Evolutionary conservation across 805 yeast genomes (phyloP), one percentile per base, ranked within the genome.

Genomic region (Yarrowia porcina): DNA sequence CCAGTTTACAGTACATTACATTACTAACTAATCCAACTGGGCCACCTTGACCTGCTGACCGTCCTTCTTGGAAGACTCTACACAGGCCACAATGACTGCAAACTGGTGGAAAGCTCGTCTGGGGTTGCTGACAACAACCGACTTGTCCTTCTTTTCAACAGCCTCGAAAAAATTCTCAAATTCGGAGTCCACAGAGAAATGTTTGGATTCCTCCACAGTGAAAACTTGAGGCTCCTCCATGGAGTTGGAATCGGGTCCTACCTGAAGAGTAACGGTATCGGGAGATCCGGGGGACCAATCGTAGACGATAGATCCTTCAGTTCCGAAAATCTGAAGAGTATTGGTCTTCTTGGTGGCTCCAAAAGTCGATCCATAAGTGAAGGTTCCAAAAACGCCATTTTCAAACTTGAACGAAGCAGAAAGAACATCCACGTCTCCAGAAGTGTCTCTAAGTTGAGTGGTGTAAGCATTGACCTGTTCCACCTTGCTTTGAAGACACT

Each of bases 41-140:
- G 54, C 42, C 12, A 79, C 79, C 7, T 57, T 50, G 11, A 74
- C 76, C 2, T 69, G 65, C 20, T 68, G 65, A 13, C 83, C 83
- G 28, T 66, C 67, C 39, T 66, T 64, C 62, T 70, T 64, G 17
- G 90, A 83, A 64, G 94, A 86, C 67, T 87, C 86, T 36, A 93
- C 75, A 65, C 89, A 88, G 27, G 97, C 98, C 63, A 84, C 96
- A 64, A 93, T 84, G 68, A 90, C 82, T 7, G 97, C 97, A 73
- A 92, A 83, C 74, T 93, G 98, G 75, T 92, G 97, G 85, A 88
- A 92, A 6, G 96, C 90, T 66, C 79, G 81, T 66, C 83, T 87
- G 25, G 97, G 96, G n/a, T 85, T 80, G 42, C 83, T 82, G 41
- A 71, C 76, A 59, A 87, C 74, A 62, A 82, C 66, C 3, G 77